Percentiles rank a stretch among this genome's conserved stretches.
Evolutionary conservation across 2,329 filamentous ascomycete genomes (phyloP).

Genomic region (Amylocarpus encephaloides): DNA sequence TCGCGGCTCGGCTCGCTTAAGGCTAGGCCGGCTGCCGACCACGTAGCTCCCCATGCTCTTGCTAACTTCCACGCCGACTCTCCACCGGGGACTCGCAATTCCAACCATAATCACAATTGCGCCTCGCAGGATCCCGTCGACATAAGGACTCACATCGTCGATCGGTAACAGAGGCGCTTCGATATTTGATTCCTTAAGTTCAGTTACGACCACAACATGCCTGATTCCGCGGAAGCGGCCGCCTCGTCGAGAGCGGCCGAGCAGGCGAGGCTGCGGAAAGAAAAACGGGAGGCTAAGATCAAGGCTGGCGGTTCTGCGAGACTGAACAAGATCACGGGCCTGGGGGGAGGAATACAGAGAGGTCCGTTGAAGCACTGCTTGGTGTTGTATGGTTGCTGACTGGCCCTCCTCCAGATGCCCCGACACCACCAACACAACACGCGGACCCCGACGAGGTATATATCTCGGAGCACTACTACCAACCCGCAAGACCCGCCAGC

Average conservation of each 20-base stretch:
- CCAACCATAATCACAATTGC: no score
- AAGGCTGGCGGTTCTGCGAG: slow-evolving; percentile 62
- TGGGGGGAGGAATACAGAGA: slow-evolving; percentile 52
- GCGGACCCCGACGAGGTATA: slow-evolving; percentile 71
- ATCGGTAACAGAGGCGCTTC: not conserved
- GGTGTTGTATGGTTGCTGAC: not conserved
- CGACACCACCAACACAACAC: slow-evolving; percentile 34
- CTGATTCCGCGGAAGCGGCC: slow-evolving; percentile 22
- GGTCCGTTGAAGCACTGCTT: slow-evolving; percentile 30
- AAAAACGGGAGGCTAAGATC: slow-evolving; percentile 74
- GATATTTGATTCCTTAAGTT: not conserved
- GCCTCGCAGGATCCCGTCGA: no score
- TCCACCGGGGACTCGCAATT: no score
- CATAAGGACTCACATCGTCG: not conserved
- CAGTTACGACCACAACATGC: slow-evolving; percentile 17
- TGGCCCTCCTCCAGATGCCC: slow-evolving; percentile 14
- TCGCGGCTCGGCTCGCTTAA: no score
- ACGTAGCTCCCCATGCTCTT: no score
- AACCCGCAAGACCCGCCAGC: slow-evolving; percentile 42
- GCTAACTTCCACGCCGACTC: no score
- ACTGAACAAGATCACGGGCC: slow-evolving; percentile 67
- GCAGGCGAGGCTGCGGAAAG: slow-evolving; percentile 69
- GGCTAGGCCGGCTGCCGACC: no score
- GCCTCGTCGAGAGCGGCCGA: slow-evolving; percentile 43
- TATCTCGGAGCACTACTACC: slow-evolving; percentile 66